phyloP scores from a whole-genome alignment of 768 basidiomycete genomes.

The Leccinum barrowsii region DNA sequence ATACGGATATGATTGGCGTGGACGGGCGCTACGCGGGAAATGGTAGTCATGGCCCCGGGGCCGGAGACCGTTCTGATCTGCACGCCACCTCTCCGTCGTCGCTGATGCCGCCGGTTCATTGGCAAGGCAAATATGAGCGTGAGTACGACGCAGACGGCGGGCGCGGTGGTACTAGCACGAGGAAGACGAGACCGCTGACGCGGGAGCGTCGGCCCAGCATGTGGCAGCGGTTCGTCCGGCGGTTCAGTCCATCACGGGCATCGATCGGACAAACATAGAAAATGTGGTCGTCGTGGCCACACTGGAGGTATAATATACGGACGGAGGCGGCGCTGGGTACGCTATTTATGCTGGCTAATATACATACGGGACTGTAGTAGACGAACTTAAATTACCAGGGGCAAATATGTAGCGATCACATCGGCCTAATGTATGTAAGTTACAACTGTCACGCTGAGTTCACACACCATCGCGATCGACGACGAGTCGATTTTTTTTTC shows the following conservation, averaged over 20 bases:
- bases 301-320: background rate
- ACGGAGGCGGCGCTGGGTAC: background rate
- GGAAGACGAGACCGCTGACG: background rate
- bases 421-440: background rate
- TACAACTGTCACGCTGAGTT: background rate
- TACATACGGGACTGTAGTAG: background rate
- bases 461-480: background rate
- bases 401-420: background rate
- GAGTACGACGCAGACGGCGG: background rate
- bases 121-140: constrained; percentile 2
- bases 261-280: constrained; percentile 20
- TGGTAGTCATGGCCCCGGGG: constrained; percentile 1
- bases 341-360: background rate
- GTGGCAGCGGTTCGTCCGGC: constrained; percentile 25
- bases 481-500: background rate
- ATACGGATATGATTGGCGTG: constrained; percentile 1
- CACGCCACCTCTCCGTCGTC: background rate
- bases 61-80: constrained; percentile 7
- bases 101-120: background rate
- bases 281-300: background rate
- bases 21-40: constrained; percentile 6
- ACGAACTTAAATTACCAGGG: background rate
- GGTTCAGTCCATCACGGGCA: constrained; percentile 19
- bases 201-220: constrained; percentile 23
- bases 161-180: background rate